Evolutionary conservation across 192 early-diverging fungal species (phyloP).

Genomic region (Podila clonocystis): DNA sequence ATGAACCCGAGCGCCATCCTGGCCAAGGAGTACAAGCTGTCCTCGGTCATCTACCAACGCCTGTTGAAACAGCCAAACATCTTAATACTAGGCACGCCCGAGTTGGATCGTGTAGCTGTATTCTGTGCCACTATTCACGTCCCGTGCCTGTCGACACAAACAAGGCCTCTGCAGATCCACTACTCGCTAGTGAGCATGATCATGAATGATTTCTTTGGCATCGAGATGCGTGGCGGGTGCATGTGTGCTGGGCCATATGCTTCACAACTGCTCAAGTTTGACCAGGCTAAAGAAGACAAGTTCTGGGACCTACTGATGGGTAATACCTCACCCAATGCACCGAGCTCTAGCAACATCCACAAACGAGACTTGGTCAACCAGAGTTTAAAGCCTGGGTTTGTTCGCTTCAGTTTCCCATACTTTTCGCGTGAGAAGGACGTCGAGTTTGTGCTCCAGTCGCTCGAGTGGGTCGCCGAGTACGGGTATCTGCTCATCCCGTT

Average conservation of each 20-base stretch:
- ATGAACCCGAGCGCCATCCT: conserved; percentile 18
- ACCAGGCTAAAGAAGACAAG: background rate
- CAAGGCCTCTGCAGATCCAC: conserved; percentile 16
- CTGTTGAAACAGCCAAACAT: conserved; percentile 1
- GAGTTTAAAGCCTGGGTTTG: background rate
- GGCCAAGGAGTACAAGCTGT: conserved; percentile 27
- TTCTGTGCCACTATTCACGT: conserved; percentile 4
- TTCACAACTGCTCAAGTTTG: background rate
- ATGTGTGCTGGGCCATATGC: conserved; percentile 22
- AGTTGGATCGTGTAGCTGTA: conserved; percentile 6
- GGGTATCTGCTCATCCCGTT: no score
- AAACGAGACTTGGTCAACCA: background rate
- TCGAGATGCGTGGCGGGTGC: conserved; percentile 41
- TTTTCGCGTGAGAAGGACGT: background rate
- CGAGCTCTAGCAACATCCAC: background rate
- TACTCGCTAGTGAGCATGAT: conserved; percentile 28
- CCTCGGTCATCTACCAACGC: background rate
- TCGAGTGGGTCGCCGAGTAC: no score
- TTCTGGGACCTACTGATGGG: background rate
- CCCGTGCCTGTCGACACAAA: background rate
- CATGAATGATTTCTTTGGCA: conserved; percentile 51
- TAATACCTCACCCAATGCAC: background rate
- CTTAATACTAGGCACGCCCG: conserved; percentile 3
- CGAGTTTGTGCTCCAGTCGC: background rate
- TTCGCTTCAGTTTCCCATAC: conserved; percentile 3